phyloP scores from a whole-genome alignment of 305 asterid species.

The Fraxinus albicans region DNA sequence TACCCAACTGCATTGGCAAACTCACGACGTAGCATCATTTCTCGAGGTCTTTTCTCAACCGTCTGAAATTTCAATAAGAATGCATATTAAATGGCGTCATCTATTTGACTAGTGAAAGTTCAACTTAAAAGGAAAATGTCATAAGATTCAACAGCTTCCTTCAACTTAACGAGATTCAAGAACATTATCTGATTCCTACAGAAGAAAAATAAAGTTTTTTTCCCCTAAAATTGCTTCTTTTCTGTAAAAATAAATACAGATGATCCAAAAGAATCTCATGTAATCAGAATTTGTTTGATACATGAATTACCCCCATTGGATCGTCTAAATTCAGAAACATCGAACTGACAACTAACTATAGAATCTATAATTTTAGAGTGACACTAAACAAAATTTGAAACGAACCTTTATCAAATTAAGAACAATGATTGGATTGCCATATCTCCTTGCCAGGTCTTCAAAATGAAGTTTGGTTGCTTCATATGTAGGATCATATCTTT shows the following conservation, averaged over 20 bases:
- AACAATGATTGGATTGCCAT: slow-evolving; percentile 90
- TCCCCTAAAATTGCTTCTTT: neutral
- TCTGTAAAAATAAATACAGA: neutral
- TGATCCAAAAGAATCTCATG: neutral
- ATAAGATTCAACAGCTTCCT: slow-evolving; percentile 7
- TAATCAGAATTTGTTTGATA: neutral
- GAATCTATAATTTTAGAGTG: neutral
- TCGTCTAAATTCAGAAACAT: neutral
- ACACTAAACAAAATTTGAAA: slow-evolving; percentile 11
- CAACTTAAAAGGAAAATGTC: neutral
- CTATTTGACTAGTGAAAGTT: neutral
- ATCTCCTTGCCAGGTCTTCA: slow-evolving; percentile 89
- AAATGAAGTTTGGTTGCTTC: slow-evolving; percentile 93
- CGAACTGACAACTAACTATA: neutral
- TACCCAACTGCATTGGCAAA: slow-evolving; percentile 94
- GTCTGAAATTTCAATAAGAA: slow-evolving; percentile 51
- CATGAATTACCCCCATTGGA: neutral
- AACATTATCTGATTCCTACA: neutral
- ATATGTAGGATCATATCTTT: slow-evolving; percentile 98
- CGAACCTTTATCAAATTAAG: slow-evolving; percentile 95
- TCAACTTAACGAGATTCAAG: neutral
- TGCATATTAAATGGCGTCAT: neutral
- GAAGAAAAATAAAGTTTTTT: neutral
- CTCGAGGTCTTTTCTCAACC: slow-evolving; percentile 97
- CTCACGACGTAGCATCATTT: slow-evolving; percentile 99